phyloP scores from a whole-genome alignment of 1,139 yeast species.

The Geotrichum reessii region DNA sequence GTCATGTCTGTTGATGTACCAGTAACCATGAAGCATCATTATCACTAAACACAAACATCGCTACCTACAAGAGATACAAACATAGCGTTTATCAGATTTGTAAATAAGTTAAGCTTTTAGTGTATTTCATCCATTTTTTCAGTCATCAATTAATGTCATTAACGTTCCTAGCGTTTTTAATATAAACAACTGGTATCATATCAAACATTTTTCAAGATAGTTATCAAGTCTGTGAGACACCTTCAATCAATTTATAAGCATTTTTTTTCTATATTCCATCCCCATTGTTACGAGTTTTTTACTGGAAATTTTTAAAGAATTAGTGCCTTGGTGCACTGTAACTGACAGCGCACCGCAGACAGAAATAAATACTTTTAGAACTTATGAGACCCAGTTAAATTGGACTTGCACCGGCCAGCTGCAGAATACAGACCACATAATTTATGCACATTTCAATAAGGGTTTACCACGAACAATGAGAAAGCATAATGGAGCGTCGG shows the following conservation, averaged over 20 bases:
- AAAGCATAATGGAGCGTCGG: too few species aligned
- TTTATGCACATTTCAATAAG: not conserved
- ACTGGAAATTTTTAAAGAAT: not conserved
- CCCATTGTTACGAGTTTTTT: not conserved
- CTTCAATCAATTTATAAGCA: too few species aligned
- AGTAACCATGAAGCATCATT: not conserved
- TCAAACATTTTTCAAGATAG: too few species aligned
- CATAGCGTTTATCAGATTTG: not conserved
- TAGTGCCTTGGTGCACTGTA: not conserved
- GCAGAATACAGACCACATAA: not conserved
- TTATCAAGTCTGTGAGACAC: too few species aligned
- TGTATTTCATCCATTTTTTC: too few species aligned
- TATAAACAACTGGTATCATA: too few species aligned
- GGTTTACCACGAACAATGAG: not conserved
- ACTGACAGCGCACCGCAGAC: not conserved
- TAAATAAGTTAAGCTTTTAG: not conserved
- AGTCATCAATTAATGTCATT: too few species aligned
- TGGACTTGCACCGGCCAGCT: not conserved
- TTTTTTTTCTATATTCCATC: too few species aligned
- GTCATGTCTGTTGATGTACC: not conserved
- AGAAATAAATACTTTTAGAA: not conserved
- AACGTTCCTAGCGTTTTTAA: too few species aligned
- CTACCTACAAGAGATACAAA: not conserved
- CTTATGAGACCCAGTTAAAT: not conserved
- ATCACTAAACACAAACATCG: not conserved